A percentile compares a stretch with the other conserved stretches of the same genome.
Conservation (phyloP, 352 stramenopile genomes). For the Pythium aristosporum region DNA sequence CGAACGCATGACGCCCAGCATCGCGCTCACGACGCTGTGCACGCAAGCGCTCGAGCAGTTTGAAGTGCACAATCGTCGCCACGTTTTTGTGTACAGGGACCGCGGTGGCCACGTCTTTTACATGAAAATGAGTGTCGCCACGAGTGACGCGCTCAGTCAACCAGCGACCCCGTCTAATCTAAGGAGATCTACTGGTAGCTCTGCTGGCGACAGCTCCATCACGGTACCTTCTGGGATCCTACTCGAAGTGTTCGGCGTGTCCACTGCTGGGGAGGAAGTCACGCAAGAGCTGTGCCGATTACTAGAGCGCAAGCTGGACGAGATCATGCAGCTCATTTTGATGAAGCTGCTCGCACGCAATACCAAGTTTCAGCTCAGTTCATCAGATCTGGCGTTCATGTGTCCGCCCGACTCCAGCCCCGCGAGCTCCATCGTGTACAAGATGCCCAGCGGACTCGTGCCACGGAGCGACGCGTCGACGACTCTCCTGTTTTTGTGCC, state of each 20-base stretch:
- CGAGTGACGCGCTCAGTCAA: conserved; percentile 13
- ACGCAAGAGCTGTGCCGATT: conserved; percentile 79
- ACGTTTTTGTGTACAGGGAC: conserved; percentile 88
- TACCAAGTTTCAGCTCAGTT: conserved; percentile 80
- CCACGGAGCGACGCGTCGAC: conserved; percentile 15
- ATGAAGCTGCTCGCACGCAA: conserved; percentile 88
- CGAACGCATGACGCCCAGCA: conserved; percentile 70
- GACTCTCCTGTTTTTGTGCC: conserved; percentile 30
- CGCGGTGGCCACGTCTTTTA: conserved; percentile 87
- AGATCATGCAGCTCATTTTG: conserved; percentile 80
- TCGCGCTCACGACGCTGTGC: conserved; percentile 81
- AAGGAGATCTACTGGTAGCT: background rate
- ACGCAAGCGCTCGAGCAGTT: conserved; percentile 87
- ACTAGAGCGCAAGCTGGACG: conserved; percentile 85
- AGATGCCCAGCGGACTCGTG: conserved; percentile 24
- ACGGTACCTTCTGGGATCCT: conserved; percentile 45
- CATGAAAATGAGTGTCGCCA: conserved; percentile 70
- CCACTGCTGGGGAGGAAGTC: conserved; percentile 75
- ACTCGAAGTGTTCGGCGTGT: conserved; percentile 85
- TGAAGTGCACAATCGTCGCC: conserved; percentile 85
- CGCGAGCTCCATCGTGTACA: conserved; percentile 44
- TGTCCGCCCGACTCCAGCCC: conserved; percentile 50
- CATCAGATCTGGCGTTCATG: conserved; percentile 73
- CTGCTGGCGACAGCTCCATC: background rate
- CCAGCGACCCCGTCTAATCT: conserved; percentile 2